These are phyloP conservation scores for Nothopassalora personata DNA, from an alignment of 2,329 filamentous ascomycete species.

Conservation along the genomic window DNA sequence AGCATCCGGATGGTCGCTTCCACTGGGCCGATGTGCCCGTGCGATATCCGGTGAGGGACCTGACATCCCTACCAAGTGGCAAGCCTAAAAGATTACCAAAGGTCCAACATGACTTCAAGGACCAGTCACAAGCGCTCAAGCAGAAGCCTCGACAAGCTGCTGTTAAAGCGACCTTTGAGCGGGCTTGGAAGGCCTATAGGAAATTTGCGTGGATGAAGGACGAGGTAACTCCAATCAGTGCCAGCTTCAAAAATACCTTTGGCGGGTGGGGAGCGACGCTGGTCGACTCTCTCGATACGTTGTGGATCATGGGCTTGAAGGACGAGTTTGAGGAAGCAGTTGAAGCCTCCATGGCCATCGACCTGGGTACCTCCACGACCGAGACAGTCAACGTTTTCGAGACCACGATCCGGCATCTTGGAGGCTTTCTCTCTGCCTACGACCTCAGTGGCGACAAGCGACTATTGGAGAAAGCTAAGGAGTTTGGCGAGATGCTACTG, in stretches of 20 bases:
- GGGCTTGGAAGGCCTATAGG: constrained; percentile 43
- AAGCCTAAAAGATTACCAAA: constrained; percentile 36
- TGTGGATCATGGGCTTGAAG: constrained; percentile 46
- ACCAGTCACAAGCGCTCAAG: constrained; percentile 31
- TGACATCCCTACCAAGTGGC: constrained; percentile 36
- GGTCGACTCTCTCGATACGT: constrained; percentile 43
- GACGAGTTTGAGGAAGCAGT: constrained; percentile 45
- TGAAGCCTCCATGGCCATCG: constrained; percentile 38
- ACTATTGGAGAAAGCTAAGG: constrained; percentile 33
- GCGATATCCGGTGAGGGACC: constrained; percentile 36
- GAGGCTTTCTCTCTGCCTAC: constrained; percentile 34
- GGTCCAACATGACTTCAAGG: constrained; percentile 39
- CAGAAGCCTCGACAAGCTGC: constrained; percentile 33
- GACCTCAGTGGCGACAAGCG: constrained; percentile 34
- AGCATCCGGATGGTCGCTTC: constrained; percentile 23
- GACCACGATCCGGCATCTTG: constrained; percentile 43
- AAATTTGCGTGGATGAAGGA: constrained; percentile 46
- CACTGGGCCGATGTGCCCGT: constrained; percentile 39
- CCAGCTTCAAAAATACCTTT: constrained; percentile 38
- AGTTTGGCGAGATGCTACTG: constrained; percentile 42
- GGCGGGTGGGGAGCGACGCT: constrained; percentile 46
- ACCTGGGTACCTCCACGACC: constrained; percentile 37
- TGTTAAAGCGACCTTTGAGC: constrained; percentile 41
- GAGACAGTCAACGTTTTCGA: constrained; percentile 46
- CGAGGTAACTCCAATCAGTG: constrained; percentile 43